phyloP scores from a whole-genome alignment of 2,329 filamentous ascomycete genomes.

The Penicillium hesseltinei region DNA sequence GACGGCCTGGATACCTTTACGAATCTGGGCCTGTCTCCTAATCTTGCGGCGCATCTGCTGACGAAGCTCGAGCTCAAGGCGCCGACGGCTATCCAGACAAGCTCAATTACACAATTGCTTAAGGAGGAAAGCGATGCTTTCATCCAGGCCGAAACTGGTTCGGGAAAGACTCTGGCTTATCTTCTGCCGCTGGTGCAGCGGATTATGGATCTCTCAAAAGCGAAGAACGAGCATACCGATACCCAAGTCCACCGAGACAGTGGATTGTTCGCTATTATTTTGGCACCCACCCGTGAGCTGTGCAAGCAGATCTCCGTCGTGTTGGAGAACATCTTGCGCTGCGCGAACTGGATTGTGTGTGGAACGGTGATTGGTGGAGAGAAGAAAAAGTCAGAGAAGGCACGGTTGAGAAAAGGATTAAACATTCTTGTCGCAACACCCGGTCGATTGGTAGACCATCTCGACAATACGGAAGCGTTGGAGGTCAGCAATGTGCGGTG shows the following conservation, averaged over 20 bases:
- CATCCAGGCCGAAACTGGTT: conserved; percentile 94
- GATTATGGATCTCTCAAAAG: conserved; percentile 70
- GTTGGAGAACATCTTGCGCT: conserved; percentile 79
- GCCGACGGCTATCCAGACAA: conserved; percentile 92
- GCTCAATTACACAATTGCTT: conserved; percentile 76
- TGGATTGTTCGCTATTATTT: conserved; percentile 87
- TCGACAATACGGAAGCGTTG: conserved; percentile 86
- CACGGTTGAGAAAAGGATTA: conserved; percentile 85
- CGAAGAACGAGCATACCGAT: conserved; percentile 40
- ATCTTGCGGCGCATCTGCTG: conserved; percentile 76
- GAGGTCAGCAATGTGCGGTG: conserved; percentile 87
- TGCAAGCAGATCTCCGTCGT: conserved; percentile 92
- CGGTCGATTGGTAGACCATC: conserved; percentile 83
- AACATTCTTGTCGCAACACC: conserved; percentile 96
- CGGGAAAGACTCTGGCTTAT: conserved; percentile 96
- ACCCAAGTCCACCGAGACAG: conserved; percentile 73
- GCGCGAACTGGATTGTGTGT: conserved; percentile 89
- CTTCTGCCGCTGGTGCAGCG: conserved; percentile 87
- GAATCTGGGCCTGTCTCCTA: conserved; percentile 75
- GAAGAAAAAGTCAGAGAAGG: conserved; percentile 81
- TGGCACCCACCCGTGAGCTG: conserved; percentile 89
- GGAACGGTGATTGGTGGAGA: conserved; percentile 76
- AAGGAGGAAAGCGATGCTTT: conserved; percentile 86
- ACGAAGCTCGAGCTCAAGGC: conserved; percentile 85
- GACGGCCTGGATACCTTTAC: conserved; percentile 84